Conservation (phyloP, 768 basidiomycete genomes). For the Tulasnella sp. region DNA sequence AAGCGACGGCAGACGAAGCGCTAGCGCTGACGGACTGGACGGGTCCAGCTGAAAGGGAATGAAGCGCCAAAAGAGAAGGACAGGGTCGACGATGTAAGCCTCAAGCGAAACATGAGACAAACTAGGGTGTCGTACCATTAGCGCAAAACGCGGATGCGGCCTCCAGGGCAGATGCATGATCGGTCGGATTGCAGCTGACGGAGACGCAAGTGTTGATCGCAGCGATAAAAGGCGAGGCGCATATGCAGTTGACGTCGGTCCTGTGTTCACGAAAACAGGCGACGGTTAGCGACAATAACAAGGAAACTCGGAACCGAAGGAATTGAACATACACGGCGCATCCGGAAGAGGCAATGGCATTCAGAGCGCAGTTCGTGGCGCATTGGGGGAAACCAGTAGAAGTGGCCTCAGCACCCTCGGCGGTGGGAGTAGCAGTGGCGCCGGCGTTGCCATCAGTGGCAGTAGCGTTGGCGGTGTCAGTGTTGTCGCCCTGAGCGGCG, state of each 20-base stretch:
- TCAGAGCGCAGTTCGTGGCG: background rate
- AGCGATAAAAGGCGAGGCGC: background rate
- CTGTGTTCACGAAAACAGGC: background rate
- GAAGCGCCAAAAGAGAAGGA: background rate
- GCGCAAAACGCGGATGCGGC: background rate
- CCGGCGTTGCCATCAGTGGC: too few species aligned
- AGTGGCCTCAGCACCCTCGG: background rate
- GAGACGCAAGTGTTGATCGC: background rate
- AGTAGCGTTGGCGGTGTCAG: too few species aligned
- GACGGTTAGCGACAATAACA: background rate
- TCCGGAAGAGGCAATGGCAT: background rate
- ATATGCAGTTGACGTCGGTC: background rate
- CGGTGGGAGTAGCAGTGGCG: background rate
- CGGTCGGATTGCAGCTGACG: background rate
- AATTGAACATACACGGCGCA: background rate
- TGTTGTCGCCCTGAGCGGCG: background rate
- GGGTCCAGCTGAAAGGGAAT: background rate
- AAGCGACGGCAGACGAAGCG: background rate
- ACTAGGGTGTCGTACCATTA: background rate
- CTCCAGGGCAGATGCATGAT: background rate
- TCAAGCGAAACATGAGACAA: background rate
- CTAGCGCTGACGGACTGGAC: background rate
- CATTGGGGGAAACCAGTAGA: background rate
- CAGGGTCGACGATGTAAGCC: background rate
- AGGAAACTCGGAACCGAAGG: background rate